These are phyloP conservation scores for Pestalotiopsis sp. DNA, from an alignment of 2,329 filamentous ascomycete species.

Conservation along the genomic window DNA sequence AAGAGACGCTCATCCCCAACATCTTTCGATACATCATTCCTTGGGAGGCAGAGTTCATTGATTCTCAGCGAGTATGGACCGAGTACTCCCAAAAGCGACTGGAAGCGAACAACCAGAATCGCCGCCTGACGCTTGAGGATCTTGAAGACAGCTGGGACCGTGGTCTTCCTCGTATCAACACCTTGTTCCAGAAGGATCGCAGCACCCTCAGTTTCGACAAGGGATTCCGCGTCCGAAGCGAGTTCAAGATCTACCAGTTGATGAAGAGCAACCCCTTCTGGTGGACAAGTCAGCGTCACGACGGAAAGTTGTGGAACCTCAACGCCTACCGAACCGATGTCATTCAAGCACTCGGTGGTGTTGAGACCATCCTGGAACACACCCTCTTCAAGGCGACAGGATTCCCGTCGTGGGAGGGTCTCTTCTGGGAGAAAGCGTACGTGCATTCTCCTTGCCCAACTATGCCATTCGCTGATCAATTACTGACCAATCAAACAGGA, in stretches of 20 bases:
- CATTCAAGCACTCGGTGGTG: constrained; percentile 93
- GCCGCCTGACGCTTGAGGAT: constrained; percentile 91
- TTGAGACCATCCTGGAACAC: constrained; percentile 97
- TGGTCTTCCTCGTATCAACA: constrained; percentile 96
- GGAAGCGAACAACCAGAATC: constrained; percentile 96
- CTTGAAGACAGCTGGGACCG: constrained; percentile 98
- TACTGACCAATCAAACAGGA: constrained; percentile 45
- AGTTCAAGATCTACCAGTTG: constrained; percentile 97
- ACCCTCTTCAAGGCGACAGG: constrained; percentile 96
- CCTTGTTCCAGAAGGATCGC: constrained; percentile 96
- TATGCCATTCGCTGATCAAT: constrained; percentile 20
- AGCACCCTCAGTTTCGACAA: constrained; percentile 98
- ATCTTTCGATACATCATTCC: constrained; percentile 99
- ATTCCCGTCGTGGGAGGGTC: constrained; percentile 94
- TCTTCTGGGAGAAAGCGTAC: constrained; percentile 69
- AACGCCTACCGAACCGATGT: constrained; percentile 96
- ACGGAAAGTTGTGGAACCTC: constrained; percentile 96
- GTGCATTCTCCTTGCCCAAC: too few relatives aligned
- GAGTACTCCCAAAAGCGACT: constrained; percentile 98
- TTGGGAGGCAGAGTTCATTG: constrained; percentile 98
- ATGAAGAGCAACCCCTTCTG: constrained; percentile 99
- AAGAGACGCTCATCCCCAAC: constrained; percentile 96
- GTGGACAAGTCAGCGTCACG: constrained; percentile 98
- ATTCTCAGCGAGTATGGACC: constrained; percentile 98
- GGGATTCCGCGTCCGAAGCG: constrained; percentile 90